Percentiles rank a stretch among this genome's conserved stretches.
phyloP scores from a whole-genome alignment of 768 basidiomycete species.

The Pholiota molesta region DNA sequence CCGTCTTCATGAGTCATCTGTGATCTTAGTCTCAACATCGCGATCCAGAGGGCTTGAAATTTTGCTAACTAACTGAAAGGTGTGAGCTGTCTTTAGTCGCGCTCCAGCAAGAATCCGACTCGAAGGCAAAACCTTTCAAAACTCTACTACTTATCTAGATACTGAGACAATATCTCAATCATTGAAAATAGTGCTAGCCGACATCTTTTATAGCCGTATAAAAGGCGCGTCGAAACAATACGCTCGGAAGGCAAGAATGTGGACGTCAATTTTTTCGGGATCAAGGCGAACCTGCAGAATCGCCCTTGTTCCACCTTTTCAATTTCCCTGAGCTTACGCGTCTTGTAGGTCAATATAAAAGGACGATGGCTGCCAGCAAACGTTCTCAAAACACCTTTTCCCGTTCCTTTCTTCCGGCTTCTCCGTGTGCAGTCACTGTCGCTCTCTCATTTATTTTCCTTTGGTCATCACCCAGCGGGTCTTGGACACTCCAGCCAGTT shows the following conservation, averaged over 20 bases:
- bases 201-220: too few relatives aligned
- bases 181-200: too few relatives aligned
- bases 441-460: constrained; percentile 3
- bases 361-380: neutral
- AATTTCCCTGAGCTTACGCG: neutral
- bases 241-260: neutral
- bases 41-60: too few relatives aligned
- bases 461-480: constrained; percentile 5
- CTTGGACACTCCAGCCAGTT: neutral
- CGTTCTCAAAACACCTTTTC: neutral
- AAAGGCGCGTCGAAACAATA: too few relatives aligned
- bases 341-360: neutral
- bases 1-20: too few relatives aligned
- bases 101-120: too few relatives aligned
- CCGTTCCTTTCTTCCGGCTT: constrained; percentile 5
- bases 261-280: neutral
- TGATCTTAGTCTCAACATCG: too few relatives aligned
- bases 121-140: too few relatives aligned
- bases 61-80: too few relatives aligned
- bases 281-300: neutral
- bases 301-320: neutral
- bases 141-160: too few relatives aligned
- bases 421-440: constrained; percentile 2
- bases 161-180: too few relatives aligned
- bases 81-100: too few relatives aligned